phyloP scores from a whole-genome alignment of 257 asterid genomes.

The Cinchona pubescens region DNA sequence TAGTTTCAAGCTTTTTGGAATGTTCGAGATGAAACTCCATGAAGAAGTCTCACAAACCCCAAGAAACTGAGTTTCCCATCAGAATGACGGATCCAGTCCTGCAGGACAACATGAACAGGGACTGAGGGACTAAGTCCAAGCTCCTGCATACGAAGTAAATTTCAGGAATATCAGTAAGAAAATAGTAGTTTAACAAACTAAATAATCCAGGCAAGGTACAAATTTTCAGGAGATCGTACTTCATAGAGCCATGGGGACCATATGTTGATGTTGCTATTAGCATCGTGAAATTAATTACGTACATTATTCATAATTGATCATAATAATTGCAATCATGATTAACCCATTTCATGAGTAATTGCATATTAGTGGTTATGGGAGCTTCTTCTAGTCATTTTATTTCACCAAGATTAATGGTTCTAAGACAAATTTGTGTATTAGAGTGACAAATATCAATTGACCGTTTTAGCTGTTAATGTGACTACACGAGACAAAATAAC shows the following conservation, averaged over 20 bases:
- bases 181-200: neutral
- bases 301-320: no score
- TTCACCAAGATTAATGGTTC: neutral
- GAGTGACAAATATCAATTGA: neutral
- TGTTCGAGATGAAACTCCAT: conserved; percentile 69
- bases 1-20: conserved; percentile 56
- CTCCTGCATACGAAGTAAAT: conserved; percentile 43
- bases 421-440: neutral
- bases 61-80: conserved; percentile 95
- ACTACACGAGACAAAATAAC: neutral
- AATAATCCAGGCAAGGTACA: neutral
- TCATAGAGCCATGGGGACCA: neutral
- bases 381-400: neutral
- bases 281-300: neutral
- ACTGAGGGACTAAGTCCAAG: conserved; percentile 85
- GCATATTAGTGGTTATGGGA: neutral
- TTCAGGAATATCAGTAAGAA: neutral
- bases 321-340: neutral
- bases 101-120: conserved; percentile 84
- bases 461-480: neutral
- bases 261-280: neutral
- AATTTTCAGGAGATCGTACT: neutral
- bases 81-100: conserved; percentile 88
- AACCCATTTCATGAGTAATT: neutral
- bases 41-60: conserved; percentile 86